Evolutionary conservation across 2,329 filamentous ascomycete species (phyloP).

Genomic region (Cercospora beticola): DNA sequence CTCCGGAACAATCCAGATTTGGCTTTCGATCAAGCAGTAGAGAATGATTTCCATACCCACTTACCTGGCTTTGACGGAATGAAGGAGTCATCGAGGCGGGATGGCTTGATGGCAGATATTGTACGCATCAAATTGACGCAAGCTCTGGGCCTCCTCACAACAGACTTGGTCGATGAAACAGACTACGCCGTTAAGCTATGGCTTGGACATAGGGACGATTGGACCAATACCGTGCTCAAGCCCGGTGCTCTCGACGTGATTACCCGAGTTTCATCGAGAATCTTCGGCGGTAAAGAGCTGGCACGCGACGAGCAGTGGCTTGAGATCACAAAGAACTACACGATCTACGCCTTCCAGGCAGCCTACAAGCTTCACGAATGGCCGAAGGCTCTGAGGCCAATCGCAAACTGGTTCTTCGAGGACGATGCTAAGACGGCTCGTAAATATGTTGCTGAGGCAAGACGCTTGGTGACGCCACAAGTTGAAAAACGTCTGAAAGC

Average conservation of each 20-base stretch:
- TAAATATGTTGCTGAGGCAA: background rate
- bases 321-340: background rate
- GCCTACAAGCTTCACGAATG: background rate
- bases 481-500: background rate
- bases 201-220: background rate
- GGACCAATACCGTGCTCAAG: background rate
- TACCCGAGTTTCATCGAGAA: background rate
- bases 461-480: background rate
- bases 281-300: background rate
- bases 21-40: conserved; percentile 15
- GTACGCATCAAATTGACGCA: conserved; percentile 13
- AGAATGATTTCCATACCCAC: conserved; percentile 5
- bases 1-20: conserved; percentile 26
- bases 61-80: conserved; percentile 27
- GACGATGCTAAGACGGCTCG: background rate
- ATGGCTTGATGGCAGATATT: conserved; percentile 18
- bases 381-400: background rate
- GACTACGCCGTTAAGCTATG: background rate
- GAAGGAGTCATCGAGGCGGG: conserved; percentile 11
- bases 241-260: background rate
- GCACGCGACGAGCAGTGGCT: background rate
- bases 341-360: background rate
- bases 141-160: background rate
- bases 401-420: background rate
- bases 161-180: background rate